Evolutionary conservation across 768 basidiomycete species (phyloP).

Genomic region (Termitomyces sp.): DNA sequence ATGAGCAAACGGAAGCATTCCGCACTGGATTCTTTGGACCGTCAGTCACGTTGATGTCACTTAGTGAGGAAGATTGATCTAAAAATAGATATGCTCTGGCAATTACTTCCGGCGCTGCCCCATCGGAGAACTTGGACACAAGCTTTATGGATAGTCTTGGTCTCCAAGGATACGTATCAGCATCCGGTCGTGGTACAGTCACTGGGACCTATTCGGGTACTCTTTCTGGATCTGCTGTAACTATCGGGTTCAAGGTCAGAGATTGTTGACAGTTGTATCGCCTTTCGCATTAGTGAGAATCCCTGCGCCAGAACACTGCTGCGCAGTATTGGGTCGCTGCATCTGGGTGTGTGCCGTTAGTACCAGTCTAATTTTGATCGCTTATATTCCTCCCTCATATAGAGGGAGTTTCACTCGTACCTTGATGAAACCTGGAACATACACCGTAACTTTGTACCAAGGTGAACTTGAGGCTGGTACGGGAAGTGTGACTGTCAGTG

Average conservation of each 20-base stretch:
- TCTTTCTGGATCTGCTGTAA: slow-evolving; percentile 31
- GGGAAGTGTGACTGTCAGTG: slow-evolving; percentile 33
- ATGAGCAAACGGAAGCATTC: slow-evolving; percentile 40
- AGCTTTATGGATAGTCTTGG: slow-evolving; percentile 38
- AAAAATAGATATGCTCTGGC: slow-evolving; percentile 33
- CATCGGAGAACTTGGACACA: slow-evolving; percentile 35
- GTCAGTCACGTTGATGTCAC: slow-evolving; percentile 16
- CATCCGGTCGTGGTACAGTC: slow-evolving; percentile 40
- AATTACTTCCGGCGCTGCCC: slow-evolving; percentile 36
- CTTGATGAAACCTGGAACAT: slow-evolving; percentile 44
- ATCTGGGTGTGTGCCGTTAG: slow-evolving; percentile 25
- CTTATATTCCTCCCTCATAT: background rate
- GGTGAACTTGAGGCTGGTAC: slow-evolving; percentile 41
- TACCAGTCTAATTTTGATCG: background rate
- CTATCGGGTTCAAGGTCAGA: slow-evolving; percentile 36
- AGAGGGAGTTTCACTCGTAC: slow-evolving; percentile 38
- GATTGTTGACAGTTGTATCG: background rate
- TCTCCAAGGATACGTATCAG: slow-evolving; percentile 37
- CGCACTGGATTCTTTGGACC: slow-evolving; percentile 45
- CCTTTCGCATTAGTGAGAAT: background rate
- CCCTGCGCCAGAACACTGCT: slow-evolving; percentile 27
- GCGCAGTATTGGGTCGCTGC: slow-evolving; percentile 43
- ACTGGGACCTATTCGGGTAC: slow-evolving; percentile 38
- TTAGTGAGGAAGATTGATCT: background rate
- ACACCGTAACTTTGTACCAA: slow-evolving; percentile 39